Conservation (phyloP, 1,284 basidiomycete species). For the Apiotrichum laibachii region DNA sequence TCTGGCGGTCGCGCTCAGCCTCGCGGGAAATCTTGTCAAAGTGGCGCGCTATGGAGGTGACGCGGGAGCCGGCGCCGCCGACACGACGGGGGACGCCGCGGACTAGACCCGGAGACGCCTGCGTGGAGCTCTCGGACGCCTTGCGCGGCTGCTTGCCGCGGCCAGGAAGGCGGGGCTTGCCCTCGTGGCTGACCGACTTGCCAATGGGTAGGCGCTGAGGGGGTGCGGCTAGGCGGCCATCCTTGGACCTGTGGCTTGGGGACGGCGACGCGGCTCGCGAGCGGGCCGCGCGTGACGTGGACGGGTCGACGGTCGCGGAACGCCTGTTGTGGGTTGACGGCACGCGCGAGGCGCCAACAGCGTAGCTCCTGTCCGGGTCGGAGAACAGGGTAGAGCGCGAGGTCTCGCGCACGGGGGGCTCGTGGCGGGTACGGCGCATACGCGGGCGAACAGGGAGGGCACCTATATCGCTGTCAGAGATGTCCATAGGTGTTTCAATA, state of each 20-base stretch:
- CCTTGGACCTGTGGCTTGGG: constrained; percentile 2
- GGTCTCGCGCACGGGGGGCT: not conserved
- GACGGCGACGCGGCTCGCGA: constrained; percentile 11
- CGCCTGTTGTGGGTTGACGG: not conserved
- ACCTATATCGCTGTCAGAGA: constrained; percentile 47
- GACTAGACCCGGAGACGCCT: constrained; percentile 1
- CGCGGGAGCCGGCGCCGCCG: constrained; percentile 43
- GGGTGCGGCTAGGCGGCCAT: constrained; percentile 10
- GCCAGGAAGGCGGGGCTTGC: constrained; percentile 37
- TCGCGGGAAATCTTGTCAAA: constrained; percentile 56
- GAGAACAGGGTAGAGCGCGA: constrained; percentile 54
- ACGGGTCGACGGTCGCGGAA: not conserved
- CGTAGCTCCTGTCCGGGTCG: constrained; percentile 84
- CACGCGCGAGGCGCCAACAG: constrained; percentile 64
- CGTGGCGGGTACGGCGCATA: constrained; percentile 7
- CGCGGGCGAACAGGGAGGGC: constrained; percentile 8
- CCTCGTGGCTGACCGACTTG: constrained; percentile 21
- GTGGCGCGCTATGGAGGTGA: constrained; percentile 57
- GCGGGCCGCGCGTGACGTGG: not conserved
- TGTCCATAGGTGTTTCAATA: constrained; percentile 17
- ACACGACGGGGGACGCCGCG: constrained; percentile 26
- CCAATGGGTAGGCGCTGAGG: constrained; percentile 4
- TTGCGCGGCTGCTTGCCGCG: constrained; percentile 42
- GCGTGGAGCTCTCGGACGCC: constrained; percentile 3
- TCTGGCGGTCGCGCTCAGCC: constrained; percentile 56